These are phyloP conservation scores for Sequoiadendron giganteum DNA, from an alignment of 75 land plant species.

Conservation along the genomic window DNA sequence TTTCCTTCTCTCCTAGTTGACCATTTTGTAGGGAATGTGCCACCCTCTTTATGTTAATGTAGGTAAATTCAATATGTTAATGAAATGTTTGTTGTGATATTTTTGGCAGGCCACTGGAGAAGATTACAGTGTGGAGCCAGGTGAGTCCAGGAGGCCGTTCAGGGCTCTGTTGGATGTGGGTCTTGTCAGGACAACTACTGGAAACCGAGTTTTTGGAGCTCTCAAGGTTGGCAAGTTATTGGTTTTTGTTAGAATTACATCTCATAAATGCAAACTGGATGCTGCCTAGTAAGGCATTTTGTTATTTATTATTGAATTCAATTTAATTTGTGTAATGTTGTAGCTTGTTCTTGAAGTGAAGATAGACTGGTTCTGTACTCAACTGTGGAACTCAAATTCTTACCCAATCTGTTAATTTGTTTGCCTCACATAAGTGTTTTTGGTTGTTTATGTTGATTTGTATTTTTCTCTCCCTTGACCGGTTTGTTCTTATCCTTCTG, in stretches of 20 bases:
- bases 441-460: neutral
- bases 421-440: neutral
- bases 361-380: neutral
- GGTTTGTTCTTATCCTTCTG: neutral
- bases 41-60: neutral
- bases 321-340: neutral
- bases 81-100: neutral
- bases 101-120: conserved; percentile 79
- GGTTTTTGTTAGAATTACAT: neutral
- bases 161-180: conserved; percentile 97
- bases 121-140: conserved; percentile 88
- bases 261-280: neutral
- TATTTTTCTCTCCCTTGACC: neutral
- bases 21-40: neutral
- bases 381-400: neutral
- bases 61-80: neutral
- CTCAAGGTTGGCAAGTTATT: conserved; percentile 57
- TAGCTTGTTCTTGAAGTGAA: neutral
- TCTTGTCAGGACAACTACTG: conserved; percentile 89
- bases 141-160: conserved; percentile 85
- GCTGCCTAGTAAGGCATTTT: neutral
- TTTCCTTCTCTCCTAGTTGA: neutral
- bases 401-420: neutral
- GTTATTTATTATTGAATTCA: neutral
- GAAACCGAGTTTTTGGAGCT: conserved; percentile 96